These are phyloP conservation scores for Westerdykella sp. DNA, from an alignment of 2,329 filamentous ascomycete species.

Conservation along the genomic window DNA sequence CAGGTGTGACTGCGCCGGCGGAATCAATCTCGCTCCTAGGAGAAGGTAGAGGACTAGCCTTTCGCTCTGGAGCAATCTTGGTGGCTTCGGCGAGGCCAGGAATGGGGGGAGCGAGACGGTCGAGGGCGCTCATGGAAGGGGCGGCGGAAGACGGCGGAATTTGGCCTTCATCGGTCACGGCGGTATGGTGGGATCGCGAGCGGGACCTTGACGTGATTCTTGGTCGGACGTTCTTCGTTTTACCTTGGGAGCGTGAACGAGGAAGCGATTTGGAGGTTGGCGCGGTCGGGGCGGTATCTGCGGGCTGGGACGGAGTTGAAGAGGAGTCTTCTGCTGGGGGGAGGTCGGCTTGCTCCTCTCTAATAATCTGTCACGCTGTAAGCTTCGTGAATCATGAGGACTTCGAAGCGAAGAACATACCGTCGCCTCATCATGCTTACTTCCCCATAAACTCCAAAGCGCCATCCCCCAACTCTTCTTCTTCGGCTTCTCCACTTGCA, in stretches of 20 bases:
- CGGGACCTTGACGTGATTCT: constrained; percentile 13
- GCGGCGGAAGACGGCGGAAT: constrained; percentile 15
- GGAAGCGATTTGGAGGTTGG: constrained; percentile 8
- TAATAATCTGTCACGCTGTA: constrained; percentile 22
- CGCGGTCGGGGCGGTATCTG: constrained; percentile 33
- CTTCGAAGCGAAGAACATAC: constrained; percentile 36
- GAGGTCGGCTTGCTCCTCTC: constrained; percentile 30
- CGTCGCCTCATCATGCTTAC: constrained; percentile 76
- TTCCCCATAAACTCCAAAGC: constrained; percentile 83
- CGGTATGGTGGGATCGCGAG: constrained; percentile 26
- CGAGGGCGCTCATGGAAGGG: constrained; percentile 4
- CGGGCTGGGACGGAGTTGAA: constrained; percentile 11
- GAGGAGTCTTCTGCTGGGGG: constrained; percentile 17
- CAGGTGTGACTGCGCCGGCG: constrained; percentile 2
- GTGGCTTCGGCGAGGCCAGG: constrained; percentile 26
- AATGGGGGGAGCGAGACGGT: constrained; percentile 13
- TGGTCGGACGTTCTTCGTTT: constrained; percentile 4
- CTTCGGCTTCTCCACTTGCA: constrained; percentile 46
- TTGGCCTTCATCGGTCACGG: constrained; percentile 31
- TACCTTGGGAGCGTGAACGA: not conserved
- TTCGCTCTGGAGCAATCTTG: constrained; percentile 22
- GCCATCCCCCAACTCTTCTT: constrained; percentile 69
- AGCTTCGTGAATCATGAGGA: not conserved
- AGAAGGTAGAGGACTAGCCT: constrained; percentile 17
- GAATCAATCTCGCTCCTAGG: constrained; percentile 8